Base-by-base conservation (phyloP, 257 asterid genomes). In the Solanum virginianum region DNA sequence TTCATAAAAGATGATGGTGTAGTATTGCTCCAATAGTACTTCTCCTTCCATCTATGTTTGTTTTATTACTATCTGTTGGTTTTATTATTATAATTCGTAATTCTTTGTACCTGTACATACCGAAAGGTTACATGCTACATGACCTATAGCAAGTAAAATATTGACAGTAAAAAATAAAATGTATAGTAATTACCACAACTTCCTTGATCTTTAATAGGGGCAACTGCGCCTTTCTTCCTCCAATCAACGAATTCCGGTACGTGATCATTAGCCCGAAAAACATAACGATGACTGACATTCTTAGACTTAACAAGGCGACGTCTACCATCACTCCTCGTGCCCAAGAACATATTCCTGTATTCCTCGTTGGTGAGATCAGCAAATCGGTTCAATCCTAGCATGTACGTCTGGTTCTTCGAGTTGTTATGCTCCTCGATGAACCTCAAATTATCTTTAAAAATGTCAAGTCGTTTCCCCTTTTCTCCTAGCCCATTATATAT, bases 181-280 rank as follows among this genome's bases (percentile, higher is more conserved):
- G 13, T 4, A 32, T 62, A 60, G 90, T 0, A 36, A 36, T 5
- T 91, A 93, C 98, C 98, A 41, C 97, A 92, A 16, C 89, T 81
- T 8, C 97, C 96, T 85, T 94, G 98, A 87, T 92, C 89, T 91
- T 92, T 94, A 89, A 92, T 72, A 20, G 85, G 86, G 54, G 92
- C 77, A 10, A 94, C 95, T 1, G 94, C 98, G 11, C 95, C 95
- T 89, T 93, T 92, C 90, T 86, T 89, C 83, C 97, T 90, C 97
- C 98, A 94, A 86, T 94, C 97, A 3, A 92, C 89, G 0, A 93
- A 91, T 26, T 87, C 88, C 5, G 98, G 98, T 87, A 90, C 68
- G 54, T 1, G 13, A 12, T 88, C 88, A 14, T 87, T 87, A 74
- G 89, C 92, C 80, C 88, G 53, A 45, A 91, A 92, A 89, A 75